Evolutionary conservation across 495 filamentous ascomycete species (phyloP), one percentile per base, ranked within the genome.

Genomic region (Parmelia sp.): DNA sequence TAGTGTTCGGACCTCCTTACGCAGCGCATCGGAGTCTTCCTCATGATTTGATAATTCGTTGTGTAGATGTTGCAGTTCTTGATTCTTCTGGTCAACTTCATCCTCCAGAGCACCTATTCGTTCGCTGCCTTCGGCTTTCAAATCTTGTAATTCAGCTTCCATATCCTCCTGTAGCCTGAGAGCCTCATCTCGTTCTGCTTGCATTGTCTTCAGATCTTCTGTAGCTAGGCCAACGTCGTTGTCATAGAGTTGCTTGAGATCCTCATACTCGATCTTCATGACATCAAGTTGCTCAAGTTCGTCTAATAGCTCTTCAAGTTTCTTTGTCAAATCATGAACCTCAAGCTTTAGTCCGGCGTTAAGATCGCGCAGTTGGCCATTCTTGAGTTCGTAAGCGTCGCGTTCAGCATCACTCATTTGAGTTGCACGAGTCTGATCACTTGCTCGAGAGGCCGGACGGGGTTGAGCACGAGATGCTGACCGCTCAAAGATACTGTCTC

Each of bases 401-500:
- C 90, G 87, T 66, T 96, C 92, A 12, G 80, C 77, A 66, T 96
- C 92, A 59, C 88, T 91, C 11, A 90, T 72, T 23, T 83, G 81
- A 0, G 88, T 89, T n/a, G 79, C 75, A 15, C 85, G 80, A 4
- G 90, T 92, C 17, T 76, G 80, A 60, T 85, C 88, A 68, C 91
- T 96, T 4, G 81, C 80, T 44, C 90, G 77, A 9, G 91, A 96
- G 2, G 81, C 80, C 7, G 90, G 83, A 57, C 91, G 79, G 62
- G 85, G 85, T 51, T 91, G 86, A 11, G 89, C 86, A 36, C 93
- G 86, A 17, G 94, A 97, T 25, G 90, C 92, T 7, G 93, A 96
- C 25, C 94, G 86, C 62, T 97, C 94, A 51, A 96, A 84, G 61
- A 96, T 89, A 70, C 91, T 95, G 65, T 98, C 94, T 21, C 92